Base-by-base conservation (phyloP, 2,329 filamentous ascomycete genomes). In the Xylariaceae sp. region DNA sequence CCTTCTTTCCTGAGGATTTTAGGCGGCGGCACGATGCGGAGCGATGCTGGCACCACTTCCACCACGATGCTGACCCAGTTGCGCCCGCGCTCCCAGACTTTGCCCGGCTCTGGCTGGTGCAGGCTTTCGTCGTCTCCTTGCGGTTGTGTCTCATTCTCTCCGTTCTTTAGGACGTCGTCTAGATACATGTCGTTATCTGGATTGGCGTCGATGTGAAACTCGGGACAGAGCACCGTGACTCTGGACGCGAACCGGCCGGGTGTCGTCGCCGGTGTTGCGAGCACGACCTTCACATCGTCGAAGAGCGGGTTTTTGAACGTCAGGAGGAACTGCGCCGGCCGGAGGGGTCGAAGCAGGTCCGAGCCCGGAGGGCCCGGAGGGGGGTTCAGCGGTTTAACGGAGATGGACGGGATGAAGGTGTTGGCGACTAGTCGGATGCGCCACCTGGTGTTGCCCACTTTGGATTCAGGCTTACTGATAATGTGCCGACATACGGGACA, bases 11-110 rank as follows among this genome's bases (percentile, higher is more conserved):
- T 57, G 53, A 55, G 63, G 32, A 64, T 40, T 21, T 46, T 53
- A 54, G 62, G 61, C 34, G 71, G 66, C 32, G 68, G 64, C 30
- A 76, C 74, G 1, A 73, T 61, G 36, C 70, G 69, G 19, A 85
- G 68, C 42, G 76, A 79, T 0, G 83, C 76, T 1, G 92, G 82
- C 0, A 96, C 82, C 13, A 99, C 87, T 69, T 99, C 94, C 22
- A 99, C 78, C 18, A 96, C 88, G 10, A 99, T 89, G 61, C 86
- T 94, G 15, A 94, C 94, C 89, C 92, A 96, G 70, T 97, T 99
- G 34, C 92, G 80, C 0, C 92, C 92, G 50, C 86, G 83, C 59
- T 96, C 92, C 88, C 90, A 99, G n/a, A 97, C 85, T 72, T 97
- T 97, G 49, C 92, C 94, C 0, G 89, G 89, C 70, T 95, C 91